These are phyloP conservation scores for Phaeoacremonium minimum DNA, from an alignment of 2,329 filamentous ascomycete genomes.

Conservation along the genomic window DNA sequence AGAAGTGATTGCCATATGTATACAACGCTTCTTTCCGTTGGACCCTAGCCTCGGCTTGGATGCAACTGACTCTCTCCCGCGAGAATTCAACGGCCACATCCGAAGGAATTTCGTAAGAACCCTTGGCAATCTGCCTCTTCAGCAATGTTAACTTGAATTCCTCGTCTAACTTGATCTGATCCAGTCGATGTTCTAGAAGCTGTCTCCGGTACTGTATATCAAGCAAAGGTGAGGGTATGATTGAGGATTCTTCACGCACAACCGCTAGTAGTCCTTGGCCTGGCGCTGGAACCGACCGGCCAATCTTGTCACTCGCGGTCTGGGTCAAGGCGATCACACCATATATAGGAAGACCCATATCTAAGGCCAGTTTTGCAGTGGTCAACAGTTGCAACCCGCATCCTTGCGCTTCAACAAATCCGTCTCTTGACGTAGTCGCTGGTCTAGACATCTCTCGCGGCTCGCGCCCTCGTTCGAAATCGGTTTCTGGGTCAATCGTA, in stretches of 20 bases:
- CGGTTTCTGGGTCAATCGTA: constrained; percentile 22
- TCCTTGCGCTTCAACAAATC: constrained; percentile 30
- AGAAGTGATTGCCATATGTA: constrained; percentile 97
- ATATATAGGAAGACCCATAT: constrained; percentile 27
- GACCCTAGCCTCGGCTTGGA: constrained; percentile 80
- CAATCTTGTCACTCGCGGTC: constrained; percentile 26
- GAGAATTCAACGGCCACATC: constrained; percentile 80
- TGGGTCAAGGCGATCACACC: constrained; percentile 24
- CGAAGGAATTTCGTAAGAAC: constrained; percentile 69
- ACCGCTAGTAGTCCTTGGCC: constrained; percentile 27
- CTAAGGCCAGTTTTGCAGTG: constrained; percentile 24
- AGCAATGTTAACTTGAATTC: constrained; percentile 62
- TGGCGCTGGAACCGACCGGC: constrained; percentile 31
- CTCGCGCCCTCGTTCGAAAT: constrained; percentile 18
- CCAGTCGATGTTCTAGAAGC: constrained; percentile 14
- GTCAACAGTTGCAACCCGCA: constrained; percentile 28
- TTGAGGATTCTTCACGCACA: constrained; percentile 15
- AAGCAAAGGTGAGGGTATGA: constrained; percentile 16
- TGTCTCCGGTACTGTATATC: constrained; percentile 18
- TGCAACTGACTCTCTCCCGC: constrained; percentile 72
- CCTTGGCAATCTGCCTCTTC: constrained; percentile 91
- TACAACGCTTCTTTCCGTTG: constrained; percentile 94
- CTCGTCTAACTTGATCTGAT: constrained; percentile 13
- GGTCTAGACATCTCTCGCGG: constrained; percentile 29
- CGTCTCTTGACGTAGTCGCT: constrained; percentile 20